Evolutionary conservation across 768 basidiomycete genomes (phyloP).

Genomic region (Gelatoporia subvermispora): DNA sequence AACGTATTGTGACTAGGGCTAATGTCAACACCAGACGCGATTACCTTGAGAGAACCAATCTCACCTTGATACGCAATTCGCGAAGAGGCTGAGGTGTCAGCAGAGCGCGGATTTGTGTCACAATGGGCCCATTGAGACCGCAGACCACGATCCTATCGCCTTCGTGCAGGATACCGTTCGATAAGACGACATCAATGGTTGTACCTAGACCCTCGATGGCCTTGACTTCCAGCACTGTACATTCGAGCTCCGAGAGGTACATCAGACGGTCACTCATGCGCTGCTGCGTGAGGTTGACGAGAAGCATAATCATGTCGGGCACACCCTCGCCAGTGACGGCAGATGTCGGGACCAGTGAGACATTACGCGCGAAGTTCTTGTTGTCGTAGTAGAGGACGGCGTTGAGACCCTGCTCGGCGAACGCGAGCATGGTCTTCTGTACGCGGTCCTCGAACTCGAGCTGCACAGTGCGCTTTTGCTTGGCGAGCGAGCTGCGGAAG

Average conservation of each 20-base stretch:
- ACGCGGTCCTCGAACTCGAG: constrained; percentile 92
- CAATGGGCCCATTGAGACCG: constrained; percentile 95
- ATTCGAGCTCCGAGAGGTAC: constrained; percentile 96
- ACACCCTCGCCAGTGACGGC: constrained; percentile 98
- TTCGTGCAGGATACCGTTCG: constrained; percentile 89
- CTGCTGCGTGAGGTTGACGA: constrained; percentile 95
- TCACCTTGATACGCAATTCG: constrained; percentile 91
- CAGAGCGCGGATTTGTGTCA: constrained; percentile 89
- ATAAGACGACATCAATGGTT: constrained; percentile 93
- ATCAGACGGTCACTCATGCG: constrained; percentile 96
- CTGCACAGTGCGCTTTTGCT: constrained; percentile 73
- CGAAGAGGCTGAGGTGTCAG: constrained; percentile 95
- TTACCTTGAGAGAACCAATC: constrained; percentile 7
- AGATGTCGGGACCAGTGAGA: constrained; percentile 96
- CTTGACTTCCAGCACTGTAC: constrained; percentile 98
- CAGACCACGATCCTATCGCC: constrained; percentile 94
- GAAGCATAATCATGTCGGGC: constrained; percentile 98
- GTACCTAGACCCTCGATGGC: constrained; percentile 97
- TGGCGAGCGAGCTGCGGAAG: constrained; percentile 85
- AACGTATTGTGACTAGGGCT: constrained; percentile 80
- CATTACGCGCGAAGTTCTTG: constrained; percentile 89
- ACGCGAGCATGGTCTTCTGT: constrained; percentile 80
- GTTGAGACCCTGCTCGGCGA: constrained; percentile 98
- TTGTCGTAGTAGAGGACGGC: constrained; percentile 96
- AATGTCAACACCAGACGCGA: not conserved